Percentiles rank a stretch among this genome's conserved stretches.
Conservation (phyloP, 2,329 filamentous ascomycete genomes). For the Fusarium pseudograminearum region DNA sequence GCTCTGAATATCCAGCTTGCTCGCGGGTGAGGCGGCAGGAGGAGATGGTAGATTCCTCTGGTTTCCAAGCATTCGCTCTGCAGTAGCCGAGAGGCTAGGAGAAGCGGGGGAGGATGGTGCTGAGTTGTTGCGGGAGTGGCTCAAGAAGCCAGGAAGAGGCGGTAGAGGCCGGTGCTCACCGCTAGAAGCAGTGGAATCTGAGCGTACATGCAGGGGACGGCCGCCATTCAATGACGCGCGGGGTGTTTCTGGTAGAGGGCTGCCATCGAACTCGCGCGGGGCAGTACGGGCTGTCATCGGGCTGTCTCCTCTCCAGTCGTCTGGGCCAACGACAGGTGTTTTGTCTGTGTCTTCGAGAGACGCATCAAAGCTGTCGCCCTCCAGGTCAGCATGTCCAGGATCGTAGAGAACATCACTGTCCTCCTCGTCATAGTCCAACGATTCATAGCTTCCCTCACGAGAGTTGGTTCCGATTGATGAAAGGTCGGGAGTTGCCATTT, state of each 20-base stretch:
- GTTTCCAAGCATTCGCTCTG: conserved; percentile 76
- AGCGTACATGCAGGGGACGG: conserved; percentile 70
- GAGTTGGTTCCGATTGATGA: conserved; percentile 91
- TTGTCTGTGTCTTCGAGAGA: conserved; percentile 96
- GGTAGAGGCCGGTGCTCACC: conserved; percentile 87
- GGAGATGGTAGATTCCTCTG: conserved; percentile 79
- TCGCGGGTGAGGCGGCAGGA: conserved; percentile 72
- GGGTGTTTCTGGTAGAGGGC: conserved; percentile 71
- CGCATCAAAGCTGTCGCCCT: conserved; percentile 93
- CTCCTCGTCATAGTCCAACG: conserved; percentile 80
- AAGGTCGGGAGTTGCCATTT: conserved; percentile 96
- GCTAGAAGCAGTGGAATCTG: conserved; percentile 81
- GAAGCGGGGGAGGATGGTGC: conserved; percentile 67
- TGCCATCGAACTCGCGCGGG: conserved; percentile 69
- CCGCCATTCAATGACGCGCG: conserved; percentile 50
- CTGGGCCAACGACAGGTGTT: conserved; percentile 96
- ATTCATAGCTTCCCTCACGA: conserved; percentile 92
- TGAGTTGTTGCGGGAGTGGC: conserved; percentile 54
- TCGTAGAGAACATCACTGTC: conserved; percentile 72
- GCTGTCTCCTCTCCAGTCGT: conserved; percentile 89
- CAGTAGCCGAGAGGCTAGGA: conserved; percentile 73
- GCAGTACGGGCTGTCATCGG: conserved; percentile 52
- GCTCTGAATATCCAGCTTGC: conserved; percentile 82
- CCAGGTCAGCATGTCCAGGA: conserved; percentile 56
- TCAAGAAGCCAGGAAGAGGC: conserved; percentile 76